phyloP scores from a whole-genome alignment of 1,139 yeast genomes.

The Debaryomyces sp. region DNA sequence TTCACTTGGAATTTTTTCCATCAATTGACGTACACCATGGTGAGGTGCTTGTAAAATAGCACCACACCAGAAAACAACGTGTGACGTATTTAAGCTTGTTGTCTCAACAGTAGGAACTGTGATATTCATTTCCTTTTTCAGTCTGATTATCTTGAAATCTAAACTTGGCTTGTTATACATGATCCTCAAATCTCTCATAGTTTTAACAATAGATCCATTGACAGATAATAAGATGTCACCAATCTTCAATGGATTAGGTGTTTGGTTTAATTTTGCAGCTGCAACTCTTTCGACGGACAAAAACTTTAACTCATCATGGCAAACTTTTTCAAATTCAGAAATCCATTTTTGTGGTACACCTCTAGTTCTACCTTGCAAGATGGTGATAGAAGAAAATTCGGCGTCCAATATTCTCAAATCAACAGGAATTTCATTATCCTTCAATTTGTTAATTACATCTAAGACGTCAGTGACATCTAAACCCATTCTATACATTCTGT shows the following conservation, averaged over 20 bases:
- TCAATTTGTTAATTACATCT: constrained; percentile 58
- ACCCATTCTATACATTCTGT: constrained; percentile 76
- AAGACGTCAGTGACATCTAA: constrained; percentile 69
- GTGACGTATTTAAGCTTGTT: constrained; percentile 60
- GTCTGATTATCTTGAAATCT: constrained; percentile 66
- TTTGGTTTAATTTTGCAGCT: constrained; percentile 39
- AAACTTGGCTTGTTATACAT: constrained; percentile 50
- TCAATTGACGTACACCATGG: constrained; percentile 60
- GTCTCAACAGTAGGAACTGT: constrained; percentile 66
- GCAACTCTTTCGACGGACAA: constrained; percentile 73
- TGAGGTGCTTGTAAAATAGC: constrained; percentile 63
- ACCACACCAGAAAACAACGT: constrained; percentile 81
- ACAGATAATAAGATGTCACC: constrained; percentile 80
- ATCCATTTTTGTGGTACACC: constrained; percentile 91
- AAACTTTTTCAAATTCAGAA: constrained; percentile 57
- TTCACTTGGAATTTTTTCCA: constrained; percentile 76
- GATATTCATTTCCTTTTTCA: constrained; percentile 50
- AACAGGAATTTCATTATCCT: constrained; percentile 53
- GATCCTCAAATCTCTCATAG: constrained; percentile 66
- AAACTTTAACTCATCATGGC: constrained; percentile 69
- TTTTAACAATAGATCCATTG: constrained; percentile 63
- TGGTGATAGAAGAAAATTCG: constrained; percentile 69
- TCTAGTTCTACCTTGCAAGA: constrained; percentile 77
- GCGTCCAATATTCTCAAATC: constrained; percentile 72
- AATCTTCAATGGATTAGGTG: constrained; percentile 40